Evolutionary conservation across 805 yeast species (phyloP).

Genomic region (Wickerhamiella nectarea): DNA sequence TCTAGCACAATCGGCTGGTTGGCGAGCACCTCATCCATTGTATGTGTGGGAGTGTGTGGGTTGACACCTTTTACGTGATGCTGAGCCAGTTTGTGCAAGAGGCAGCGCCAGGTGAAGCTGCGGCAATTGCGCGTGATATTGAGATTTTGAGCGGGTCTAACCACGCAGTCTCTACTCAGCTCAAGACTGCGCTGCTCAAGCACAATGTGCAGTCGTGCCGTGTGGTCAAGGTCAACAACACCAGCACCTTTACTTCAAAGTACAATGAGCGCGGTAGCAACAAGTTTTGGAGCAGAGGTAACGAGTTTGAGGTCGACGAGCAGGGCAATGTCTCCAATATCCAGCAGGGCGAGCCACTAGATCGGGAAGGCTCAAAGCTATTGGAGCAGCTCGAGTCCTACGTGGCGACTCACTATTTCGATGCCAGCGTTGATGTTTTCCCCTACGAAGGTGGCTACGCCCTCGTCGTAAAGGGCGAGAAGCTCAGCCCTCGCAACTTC

Average conservation of each 20-base stretch:
- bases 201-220: constrained; percentile 28
- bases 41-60: no score
- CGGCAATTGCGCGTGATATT: constrained; percentile 30
- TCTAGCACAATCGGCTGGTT: constrained; percentile 71
- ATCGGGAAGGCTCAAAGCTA: constrained; percentile 9
- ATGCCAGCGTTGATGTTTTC: constrained; percentile 34
- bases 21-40: constrained; percentile 29
- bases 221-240: constrained; percentile 16
- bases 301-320: constrained; percentile 22
- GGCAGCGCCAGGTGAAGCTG: constrained; percentile 45
- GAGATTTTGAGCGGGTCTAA: constrained; percentile 18
- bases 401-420: constrained; percentile 53
- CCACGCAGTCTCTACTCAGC: constrained; percentile 12
- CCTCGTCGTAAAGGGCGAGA: constrained; percentile 55
- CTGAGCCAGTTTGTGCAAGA: constrained; percentile 29
- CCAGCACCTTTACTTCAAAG: constrained; percentile 15
- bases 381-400: constrained; percentile 33
- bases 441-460: constrained; percentile 23
- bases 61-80: constrained; percentile 7
- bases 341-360: constrained; percentile 8
- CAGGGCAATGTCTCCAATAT: constrained; percentile 16
- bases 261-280: constrained; percentile 14
- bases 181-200: constrained; percentile 26
- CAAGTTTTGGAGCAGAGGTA: constrained; percentile 21
- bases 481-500: constrained; percentile 59